Evolutionary conservation across 2,329 filamentous ascomycete species (phyloP), one percentile per base, ranked within the genome.

Genomic region (Sporothrix inflata): DNA sequence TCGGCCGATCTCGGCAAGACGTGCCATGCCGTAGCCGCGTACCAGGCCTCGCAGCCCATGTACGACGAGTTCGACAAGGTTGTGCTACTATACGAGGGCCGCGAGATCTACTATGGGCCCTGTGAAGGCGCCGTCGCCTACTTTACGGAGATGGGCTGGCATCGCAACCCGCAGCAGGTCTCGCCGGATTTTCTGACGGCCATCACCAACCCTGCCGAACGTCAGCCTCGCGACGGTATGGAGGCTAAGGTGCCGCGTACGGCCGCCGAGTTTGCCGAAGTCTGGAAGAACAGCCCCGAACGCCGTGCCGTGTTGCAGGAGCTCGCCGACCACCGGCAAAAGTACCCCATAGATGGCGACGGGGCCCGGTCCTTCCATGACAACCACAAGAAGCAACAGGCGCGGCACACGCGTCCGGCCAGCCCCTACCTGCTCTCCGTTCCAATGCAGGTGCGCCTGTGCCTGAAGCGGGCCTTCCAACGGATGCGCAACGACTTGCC

Each of bases 111-210:
- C 81, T 88, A 89, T 77, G 91, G 91, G 0, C 87, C 86, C 2
- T 85, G 86, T 2, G 81, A 82, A n/a, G 83, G 87, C 57, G 91
- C 91, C 2, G 86, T 85, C 71, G 82, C 87, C 72, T 93, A 92
- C 79, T 92, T 93, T 77, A 83, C 88, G 72, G 83, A 88, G 66
- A 83, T 92, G n/a, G 91, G 92, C 0, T 94, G 92, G 76, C 82
- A 87, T 34, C 91, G 83, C 14, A 83, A 83, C 1, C 81, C 83
- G 0, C 79, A 84, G 11, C 83, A 91, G 77, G 94, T 92, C 0
- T 94, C 92, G 0, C 89, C 92, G 1, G 92, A 94, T 78, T 94
- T 94, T 81, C 80, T 94, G 55, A 94, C 92, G 0, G 90, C 91
- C 0, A 85, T 94, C 19, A 93, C 91, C 1, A 93, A 95, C 78